These are phyloP conservation scores for Sordariomycetes sp. DNA, from an alignment of 2,329 filamentous ascomycete species.

Conservation along the genomic window DNA sequence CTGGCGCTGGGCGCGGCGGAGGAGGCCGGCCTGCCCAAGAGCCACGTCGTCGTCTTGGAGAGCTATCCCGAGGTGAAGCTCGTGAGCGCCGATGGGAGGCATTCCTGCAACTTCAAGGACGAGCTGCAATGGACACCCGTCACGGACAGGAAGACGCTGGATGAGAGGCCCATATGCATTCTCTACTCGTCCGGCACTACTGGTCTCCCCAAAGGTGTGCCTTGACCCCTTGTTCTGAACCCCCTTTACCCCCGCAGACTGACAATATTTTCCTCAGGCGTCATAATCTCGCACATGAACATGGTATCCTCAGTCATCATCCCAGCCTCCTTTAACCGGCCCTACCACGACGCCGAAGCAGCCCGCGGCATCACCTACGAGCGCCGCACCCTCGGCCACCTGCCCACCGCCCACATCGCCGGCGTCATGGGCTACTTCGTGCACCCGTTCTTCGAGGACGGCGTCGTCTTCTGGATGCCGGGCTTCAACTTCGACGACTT, in stretches of 20 bases:
- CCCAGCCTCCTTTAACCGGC: constrained; percentile 16
- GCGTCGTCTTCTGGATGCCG: constrained; percentile 52
- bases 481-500: constrained; percentile 48
- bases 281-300: constrained; percentile 34
- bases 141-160: constrained; percentile 35
- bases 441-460: constrained; percentile 29
- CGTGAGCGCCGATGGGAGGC: constrained; percentile 11
- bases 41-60: constrained; percentile 41
- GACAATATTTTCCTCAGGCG: too few relatives aligned
- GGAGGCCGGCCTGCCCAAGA: constrained; percentile 29
- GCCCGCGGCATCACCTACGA: constrained; percentile 13
- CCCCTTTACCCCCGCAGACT: too few relatives aligned
- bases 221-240: neutral
- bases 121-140: constrained; percentile 43
- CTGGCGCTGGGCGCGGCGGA: constrained; percentile 38
- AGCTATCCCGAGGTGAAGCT: constrained; percentile 20
- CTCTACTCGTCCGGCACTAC: constrained; percentile 41
- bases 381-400: constrained; percentile 28
- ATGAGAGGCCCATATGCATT: constrained; percentile 28
- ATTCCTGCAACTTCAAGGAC: constrained; percentile 17
- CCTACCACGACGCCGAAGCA: constrained; percentile 16
- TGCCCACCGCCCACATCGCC: constrained; percentile 36
- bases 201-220: constrained; percentile 32
- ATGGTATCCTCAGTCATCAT: constrained; percentile 27
- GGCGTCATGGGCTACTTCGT: constrained; percentile 34